Evolutionary conservation across 495 filamentous ascomycete genomes (phyloP), one percentile per base, ranked within the genome.

Genomic region (Penicillium bovifimosum): DNA sequence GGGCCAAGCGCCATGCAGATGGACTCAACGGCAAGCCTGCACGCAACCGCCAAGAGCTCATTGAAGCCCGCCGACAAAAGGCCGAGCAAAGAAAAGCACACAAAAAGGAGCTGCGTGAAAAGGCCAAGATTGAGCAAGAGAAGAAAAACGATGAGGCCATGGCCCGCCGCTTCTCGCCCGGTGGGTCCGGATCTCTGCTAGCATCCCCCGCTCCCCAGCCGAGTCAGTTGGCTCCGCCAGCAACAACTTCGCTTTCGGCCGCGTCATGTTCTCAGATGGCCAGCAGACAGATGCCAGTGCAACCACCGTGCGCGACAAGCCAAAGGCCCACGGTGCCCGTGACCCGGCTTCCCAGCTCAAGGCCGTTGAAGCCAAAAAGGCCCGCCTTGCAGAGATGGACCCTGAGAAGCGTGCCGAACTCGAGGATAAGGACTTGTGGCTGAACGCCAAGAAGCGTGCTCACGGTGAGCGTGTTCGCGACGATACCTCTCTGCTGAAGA

Each of bases 401-500:
- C 81, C 83, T 3, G 79, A 82, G 54, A 92, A 96, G 72, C 86
- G 84, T 35, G 85, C 82, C 42, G 86, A 93, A 47, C 80, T 97
- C 17, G 81, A 88, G 53, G 90, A 96, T 70, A 96, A 96, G 73
- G 92, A 98, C 62, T 68, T 83, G 43, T 98, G 93, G 93, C 76
- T 95, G 51, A 92, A 91, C 44, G 93, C 92, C 6, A 83, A 90
- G 69, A 88, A 91, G 67, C 85, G 87, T 24, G 90, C 87, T 3
- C 87, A 92, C 56, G 90, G 93, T 26, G 91, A 96, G 65, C 89
- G 90, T 59, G 83, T 96, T n/a, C 78, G 83, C 52, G 90, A 97
- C 54, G 88, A 95, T 64, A 87, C 87, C 46, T 82, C 78, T n/a
- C 66, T 97, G 31, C 79, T 98, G 10, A 95, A 95, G 80, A 96